Conservation (phyloP, 768 basidiomycete species). For the Auriculariales sp. region DNA sequence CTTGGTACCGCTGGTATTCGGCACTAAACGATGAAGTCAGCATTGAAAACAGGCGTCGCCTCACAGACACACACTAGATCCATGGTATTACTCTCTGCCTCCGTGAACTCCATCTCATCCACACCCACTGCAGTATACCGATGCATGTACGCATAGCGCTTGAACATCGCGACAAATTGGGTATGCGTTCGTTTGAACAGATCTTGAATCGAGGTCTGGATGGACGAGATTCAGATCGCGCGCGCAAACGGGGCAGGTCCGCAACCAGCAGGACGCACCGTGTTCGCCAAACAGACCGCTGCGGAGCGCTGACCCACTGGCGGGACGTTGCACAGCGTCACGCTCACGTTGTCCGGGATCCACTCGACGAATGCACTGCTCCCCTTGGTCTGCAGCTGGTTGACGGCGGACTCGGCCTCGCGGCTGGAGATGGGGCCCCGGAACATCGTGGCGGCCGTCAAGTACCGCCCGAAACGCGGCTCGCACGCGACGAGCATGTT, state of each 20-base stretch:
- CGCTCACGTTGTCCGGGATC: constrained; percentile 85
- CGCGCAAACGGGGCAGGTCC: too few species aligned
- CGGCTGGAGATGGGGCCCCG: constrained; percentile 67
- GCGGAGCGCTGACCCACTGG: constrained; percentile 67
- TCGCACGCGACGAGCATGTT: constrained; percentile 76
- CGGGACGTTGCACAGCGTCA: constrained; percentile 69
- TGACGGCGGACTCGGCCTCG: constrained; percentile 68
- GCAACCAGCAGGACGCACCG: too few species aligned
- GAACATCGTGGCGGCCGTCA: constrained; percentile 81
- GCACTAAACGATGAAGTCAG: too few species aligned
- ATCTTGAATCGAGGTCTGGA: constrained; percentile 67
- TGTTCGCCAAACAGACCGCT: constrained; percentile 4
- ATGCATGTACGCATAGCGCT: constrained; percentile 74
- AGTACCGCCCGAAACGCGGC: constrained; percentile 60
- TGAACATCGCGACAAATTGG: constrained; percentile 71
- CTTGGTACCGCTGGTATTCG: constrained; percentile 82
- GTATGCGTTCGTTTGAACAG: constrained; percentile 53
- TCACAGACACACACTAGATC: too few species aligned
- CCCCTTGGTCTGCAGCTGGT: constrained; percentile 61
- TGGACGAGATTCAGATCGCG: too few species aligned
- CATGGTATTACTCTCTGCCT: too few species aligned
- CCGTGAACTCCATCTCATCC: constrained; percentile 73
- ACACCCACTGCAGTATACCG: constrained; percentile 90
- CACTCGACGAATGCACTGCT: constrained; percentile 75
- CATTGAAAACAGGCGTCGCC: too few species aligned